Evolutionary conservation across 2,329 filamentous ascomycete genomes (phyloP), one percentile per base, ranked within the genome.

Genomic region (Lasiodiplodia gonubiensis): DNA sequence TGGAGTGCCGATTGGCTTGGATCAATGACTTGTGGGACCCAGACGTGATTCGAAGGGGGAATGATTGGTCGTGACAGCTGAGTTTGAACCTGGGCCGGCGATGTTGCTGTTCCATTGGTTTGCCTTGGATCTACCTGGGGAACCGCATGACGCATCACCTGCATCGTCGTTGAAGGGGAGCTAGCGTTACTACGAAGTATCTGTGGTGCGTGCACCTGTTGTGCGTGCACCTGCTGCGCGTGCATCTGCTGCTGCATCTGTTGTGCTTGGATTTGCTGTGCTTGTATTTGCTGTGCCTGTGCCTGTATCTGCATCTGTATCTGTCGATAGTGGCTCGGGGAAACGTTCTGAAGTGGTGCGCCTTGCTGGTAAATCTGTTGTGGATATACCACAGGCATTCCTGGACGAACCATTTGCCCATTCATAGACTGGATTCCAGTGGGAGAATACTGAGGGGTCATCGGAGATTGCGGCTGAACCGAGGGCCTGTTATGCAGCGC

Each of bases 1-100:
- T 90, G 88, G 8, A 90, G 78, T n/a, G 82, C 84, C 33, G 80
- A 81, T 8, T 79, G 73, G 27, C 77, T 74, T 23, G 86, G 82
- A 67, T 83, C 78, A 4, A 48, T 37, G 7, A 30, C 12, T 7
- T 63, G 59, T 14, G 46, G 46, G 33, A 23, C 18, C 59, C 59
- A 63, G n/a, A 67, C 57, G 21, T 70, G 70, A 10, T 76, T 76
- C 1, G 71, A 68, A 21, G 71, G 76, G 53, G 82, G 83, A 37
- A 85, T 73, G 7, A 78, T 59, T 37, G 66, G 53, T 33, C 35
- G 42, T 12, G 46, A 33, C n/a, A 35, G 42, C 12, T 33, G 46
- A 18, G 12, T 2, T n/a, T 51, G 59, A 23, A 2, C 5, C 3
- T 63, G 46, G 8, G 37, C 39, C 23, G 59, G 59, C 14, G 59